Conservation (phyloP, 768 basidiomycete genomes). For the Terana coerulea region DNA sequence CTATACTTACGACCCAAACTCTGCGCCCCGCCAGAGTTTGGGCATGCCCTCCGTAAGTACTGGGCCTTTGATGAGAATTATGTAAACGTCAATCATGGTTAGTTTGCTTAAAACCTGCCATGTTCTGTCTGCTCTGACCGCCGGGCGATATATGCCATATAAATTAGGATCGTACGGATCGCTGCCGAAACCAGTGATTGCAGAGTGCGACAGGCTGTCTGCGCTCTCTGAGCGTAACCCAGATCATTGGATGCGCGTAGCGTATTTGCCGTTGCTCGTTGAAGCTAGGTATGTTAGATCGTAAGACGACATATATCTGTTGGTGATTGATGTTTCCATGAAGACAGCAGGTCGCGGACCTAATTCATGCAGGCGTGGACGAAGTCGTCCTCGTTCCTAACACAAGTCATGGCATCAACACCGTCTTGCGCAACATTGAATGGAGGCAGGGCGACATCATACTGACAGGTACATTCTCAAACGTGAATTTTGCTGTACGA, state of each 20-base stretch:
- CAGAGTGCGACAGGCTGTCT: constrained; percentile 37
- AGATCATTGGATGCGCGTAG: constrained; percentile 47
- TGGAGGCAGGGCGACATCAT: constrained; percentile 70
- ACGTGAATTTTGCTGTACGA: not conserved
- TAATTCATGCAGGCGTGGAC: constrained; percentile 49
- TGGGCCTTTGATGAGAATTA: constrained; percentile 57
- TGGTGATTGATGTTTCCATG: too few species aligned
- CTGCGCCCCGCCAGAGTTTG: constrained; percentile 44
- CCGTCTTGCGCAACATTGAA: constrained; percentile 60
- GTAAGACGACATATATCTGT: too few species aligned
- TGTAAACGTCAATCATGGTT: constrained; percentile 67
- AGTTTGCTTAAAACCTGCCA: not conserved
- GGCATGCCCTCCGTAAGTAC: constrained; percentile 49
- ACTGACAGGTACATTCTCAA: constrained; percentile 24
- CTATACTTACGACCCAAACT: constrained; percentile 18
- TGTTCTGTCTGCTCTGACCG: not conserved
- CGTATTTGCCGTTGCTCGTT: constrained; percentile 17
- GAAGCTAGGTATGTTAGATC: constrained; percentile 5
- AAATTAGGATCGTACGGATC: constrained; percentile 60
- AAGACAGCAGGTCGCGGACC: constrained; percentile 42
- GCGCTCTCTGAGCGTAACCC: constrained; percentile 47
- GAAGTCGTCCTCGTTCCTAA: constrained; percentile 62
- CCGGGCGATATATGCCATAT: not conserved
- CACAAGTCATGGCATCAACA: constrained; percentile 63
- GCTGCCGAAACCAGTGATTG: constrained; percentile 47